A percentile compares a stretch with the other conserved stretches of the same genome.
Evolutionary conservation across 2,329 filamentous ascomycete genomes (phyloP).

Genomic region (Neofusicoccum laricinum): DNA sequence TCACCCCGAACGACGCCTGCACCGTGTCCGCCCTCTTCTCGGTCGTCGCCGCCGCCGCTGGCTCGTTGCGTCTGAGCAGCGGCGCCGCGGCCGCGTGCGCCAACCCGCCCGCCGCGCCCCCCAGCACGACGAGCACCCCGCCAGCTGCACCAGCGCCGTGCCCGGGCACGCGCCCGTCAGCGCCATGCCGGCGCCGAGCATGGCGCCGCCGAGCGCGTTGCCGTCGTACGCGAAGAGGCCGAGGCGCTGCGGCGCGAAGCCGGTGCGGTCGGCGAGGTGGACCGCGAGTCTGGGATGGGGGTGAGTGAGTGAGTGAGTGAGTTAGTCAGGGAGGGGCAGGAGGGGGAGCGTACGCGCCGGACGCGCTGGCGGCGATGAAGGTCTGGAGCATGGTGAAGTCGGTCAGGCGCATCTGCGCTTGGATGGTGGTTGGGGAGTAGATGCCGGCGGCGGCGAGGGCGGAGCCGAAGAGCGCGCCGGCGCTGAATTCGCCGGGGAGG

Average conservation of each 20-base stretch:
- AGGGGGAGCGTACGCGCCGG: slow-evolving; percentile 53
- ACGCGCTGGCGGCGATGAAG: slow-evolving; percentile 61
- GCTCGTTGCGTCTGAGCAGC: background rate
- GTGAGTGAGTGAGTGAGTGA: background rate
- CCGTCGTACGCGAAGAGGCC: slow-evolving; percentile 59
- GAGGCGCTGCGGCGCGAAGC: slow-evolving; percentile 42
- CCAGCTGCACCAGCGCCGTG: slow-evolving; percentile 61
- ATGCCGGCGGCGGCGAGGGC: slow-evolving; percentile 54
- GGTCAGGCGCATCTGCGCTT: slow-evolving; percentile 58
- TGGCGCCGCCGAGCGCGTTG: slow-evolving; percentile 61
- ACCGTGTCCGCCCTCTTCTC: background rate
- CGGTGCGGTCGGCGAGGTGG: slow-evolving; percentile 44
- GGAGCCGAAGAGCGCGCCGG: slow-evolving; percentile 52
- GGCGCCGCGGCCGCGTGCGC: slow-evolving; percentile 16
- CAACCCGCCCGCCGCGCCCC: slow-evolving; percentile 56
- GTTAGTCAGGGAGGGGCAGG: too few relatives aligned
- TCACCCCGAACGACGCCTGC: slow-evolving; percentile 40
- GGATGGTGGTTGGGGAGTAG: slow-evolving; percentile 58
- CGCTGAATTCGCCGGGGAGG: background rate
- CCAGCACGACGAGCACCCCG: slow-evolving; percentile 54
- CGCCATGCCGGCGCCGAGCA: slow-evolving; percentile 66
- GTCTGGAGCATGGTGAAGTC: slow-evolving; percentile 66
- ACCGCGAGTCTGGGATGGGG: slow-evolving; percentile 44
- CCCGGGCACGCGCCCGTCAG: slow-evolving; percentile 65
- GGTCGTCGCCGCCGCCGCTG: background rate